phyloP scores from a whole-genome alignment of 768 basidiomycete species.

The Suillus occidentalis region DNA sequence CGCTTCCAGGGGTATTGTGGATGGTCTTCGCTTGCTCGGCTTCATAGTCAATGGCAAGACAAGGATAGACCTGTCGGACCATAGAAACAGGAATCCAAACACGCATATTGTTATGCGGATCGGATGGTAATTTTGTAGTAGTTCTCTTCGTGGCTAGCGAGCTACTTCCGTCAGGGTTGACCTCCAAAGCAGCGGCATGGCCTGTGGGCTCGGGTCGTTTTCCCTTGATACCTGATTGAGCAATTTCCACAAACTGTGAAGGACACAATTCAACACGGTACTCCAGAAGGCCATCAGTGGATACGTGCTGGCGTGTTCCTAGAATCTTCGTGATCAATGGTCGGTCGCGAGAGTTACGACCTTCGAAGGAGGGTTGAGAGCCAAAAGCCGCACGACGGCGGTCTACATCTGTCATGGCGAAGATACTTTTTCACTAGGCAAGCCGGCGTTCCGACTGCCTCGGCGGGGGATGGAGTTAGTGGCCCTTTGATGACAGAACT shows the following conservation, averaged over 20 bases:
- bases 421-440: constrained; percentile 20
- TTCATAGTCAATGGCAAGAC: constrained; percentile 36
- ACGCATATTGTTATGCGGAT: constrained; percentile 31
- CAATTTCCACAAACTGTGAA: constrained; percentile 32
- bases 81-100: constrained; percentile 47
- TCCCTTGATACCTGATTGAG: constrained; percentile 29
- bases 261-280: constrained; percentile 43
- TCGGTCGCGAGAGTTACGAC: background rate
- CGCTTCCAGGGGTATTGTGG: constrained; percentile 29
- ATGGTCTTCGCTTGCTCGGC: constrained; percentile 13
- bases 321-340: constrained; percentile 36
- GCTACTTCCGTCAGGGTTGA: constrained; percentile 16
- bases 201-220: constrained; percentile 21
- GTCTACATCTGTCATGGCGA: constrained; percentile 13
- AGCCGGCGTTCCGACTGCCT: constrained; percentile 25
- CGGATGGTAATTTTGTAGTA: constrained; percentile 26
- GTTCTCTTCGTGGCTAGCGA: constrained; percentile 10
- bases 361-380: constrained; percentile 7
- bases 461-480: constrained; percentile 13
- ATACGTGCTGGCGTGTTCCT: constrained; percentile 36
- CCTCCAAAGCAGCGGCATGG: constrained; percentile 12
- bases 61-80: constrained; percentile 41
- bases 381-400: constrained; percentile 21
- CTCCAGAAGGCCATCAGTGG: constrained; percentile 41
- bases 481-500: constrained; percentile 19